Evolutionary conservation across 2,329 filamentous ascomycete genomes (phyloP).

Genomic region (Ceratocystis cubensis): DNA sequence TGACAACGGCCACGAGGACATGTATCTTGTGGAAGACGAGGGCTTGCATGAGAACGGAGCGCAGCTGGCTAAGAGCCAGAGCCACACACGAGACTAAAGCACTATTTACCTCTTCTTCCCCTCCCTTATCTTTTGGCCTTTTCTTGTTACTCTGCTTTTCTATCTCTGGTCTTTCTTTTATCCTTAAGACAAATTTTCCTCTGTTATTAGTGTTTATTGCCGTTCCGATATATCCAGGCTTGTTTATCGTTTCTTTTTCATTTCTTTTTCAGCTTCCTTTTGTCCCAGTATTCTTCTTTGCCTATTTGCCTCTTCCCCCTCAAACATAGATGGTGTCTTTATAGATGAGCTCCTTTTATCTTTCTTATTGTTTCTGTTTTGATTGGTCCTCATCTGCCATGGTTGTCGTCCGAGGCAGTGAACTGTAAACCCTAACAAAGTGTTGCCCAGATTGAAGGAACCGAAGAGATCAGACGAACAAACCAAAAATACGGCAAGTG

Average conservation of each 20-base stretch:
- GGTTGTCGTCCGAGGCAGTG: neutral
- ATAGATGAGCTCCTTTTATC: neutral
- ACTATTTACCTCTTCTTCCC: neutral
- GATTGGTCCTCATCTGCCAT: neutral
- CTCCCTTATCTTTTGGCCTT: neutral
- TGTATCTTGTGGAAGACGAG: slow-evolving; percentile 19
- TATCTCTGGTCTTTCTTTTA: neutral
- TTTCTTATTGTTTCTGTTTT: neutral
- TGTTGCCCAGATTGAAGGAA: too few species aligned
- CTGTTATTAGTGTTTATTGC: neutral
- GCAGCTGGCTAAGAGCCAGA: neutral
- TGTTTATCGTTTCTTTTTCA: neutral
- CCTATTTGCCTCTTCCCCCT: neutral
- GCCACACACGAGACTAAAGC: neutral
- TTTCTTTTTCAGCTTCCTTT: neutral
- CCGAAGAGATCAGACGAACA: too few species aligned
- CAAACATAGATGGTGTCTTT: neutral
- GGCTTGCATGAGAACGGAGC: neutral
- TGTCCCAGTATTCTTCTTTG: neutral
- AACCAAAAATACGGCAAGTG: too few species aligned
- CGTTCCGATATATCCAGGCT: neutral
- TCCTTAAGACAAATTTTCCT: too few species aligned
- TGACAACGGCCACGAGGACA: slow-evolving; percentile 19
- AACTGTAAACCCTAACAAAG: neutral
- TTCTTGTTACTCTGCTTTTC: neutral